Percentiles rank a stretch among this genome's conserved stretches.
These are phyloP conservation scores for Reticulascus tulasneorum DNA, from an alignment of 2,329 filamentous ascomycete species.

Conservation along the genomic window DNA sequence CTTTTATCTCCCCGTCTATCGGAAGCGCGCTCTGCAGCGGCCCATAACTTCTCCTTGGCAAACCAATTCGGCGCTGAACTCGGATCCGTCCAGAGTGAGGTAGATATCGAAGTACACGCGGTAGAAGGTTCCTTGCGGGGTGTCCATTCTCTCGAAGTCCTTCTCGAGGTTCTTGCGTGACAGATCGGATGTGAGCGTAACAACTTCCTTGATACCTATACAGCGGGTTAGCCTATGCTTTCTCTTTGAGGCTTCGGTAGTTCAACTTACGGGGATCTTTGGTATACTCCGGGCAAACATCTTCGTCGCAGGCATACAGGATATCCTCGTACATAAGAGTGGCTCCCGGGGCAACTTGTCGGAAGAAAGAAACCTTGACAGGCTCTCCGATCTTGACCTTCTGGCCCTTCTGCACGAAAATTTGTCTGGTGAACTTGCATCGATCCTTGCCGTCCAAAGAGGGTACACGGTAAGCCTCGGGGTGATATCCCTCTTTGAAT, in stretches of 20 bases:
- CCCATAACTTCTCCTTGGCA: slow-evolving; percentile 99
- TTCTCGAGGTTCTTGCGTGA: slow-evolving; percentile 98
- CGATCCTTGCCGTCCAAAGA: slow-evolving; percentile 95
- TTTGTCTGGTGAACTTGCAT: slow-evolving; percentile 97
- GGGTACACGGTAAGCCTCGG: slow-evolving; percentile 95
- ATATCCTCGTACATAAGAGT: slow-evolving; percentile 99
- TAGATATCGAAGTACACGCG: slow-evolving; percentile 77
- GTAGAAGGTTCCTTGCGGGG: slow-evolving; percentile 94
- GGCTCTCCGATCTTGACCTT: slow-evolving; percentile 99
- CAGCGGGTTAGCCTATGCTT: slow-evolving; percentile 20
- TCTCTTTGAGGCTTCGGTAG: too few relatives aligned
- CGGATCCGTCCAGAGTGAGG: slow-evolving; percentile 91
- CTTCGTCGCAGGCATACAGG: slow-evolving; percentile 93
- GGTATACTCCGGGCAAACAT: slow-evolving; percentile 96
- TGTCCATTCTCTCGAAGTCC: slow-evolving; percentile 99
- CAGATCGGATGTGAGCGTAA: slow-evolving; percentile 93
- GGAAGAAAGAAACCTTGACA: slow-evolving; percentile 97
- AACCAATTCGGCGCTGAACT: slow-evolving; percentile 98
- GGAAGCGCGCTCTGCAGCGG: slow-evolving; percentile 86
- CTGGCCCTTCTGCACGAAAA: slow-evolving; percentile 98
- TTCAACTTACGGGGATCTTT: slow-evolving; percentile 90
- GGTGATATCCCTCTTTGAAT: slow-evolving; percentile 98
- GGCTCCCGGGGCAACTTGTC: slow-evolving; percentile 93
- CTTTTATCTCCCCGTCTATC: slow-evolving; percentile 32
- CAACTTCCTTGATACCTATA: slow-evolving; percentile 95